phyloP scores from a whole-genome alignment of 768 basidiomycete species.

The Suillus discolor region DNA sequence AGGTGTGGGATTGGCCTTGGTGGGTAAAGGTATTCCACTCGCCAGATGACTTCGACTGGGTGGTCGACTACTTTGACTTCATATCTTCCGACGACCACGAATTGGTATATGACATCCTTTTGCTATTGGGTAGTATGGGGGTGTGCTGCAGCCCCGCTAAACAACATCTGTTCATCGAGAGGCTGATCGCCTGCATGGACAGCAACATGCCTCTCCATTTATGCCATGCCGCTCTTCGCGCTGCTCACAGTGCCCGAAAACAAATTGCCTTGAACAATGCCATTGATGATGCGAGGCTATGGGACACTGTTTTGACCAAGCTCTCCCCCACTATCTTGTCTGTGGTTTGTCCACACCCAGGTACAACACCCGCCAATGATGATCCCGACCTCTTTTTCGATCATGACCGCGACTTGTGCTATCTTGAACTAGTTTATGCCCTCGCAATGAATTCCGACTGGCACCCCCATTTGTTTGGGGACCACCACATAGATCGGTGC shows the following conservation, averaged over 20 bases:
- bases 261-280: not conserved
- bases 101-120: not conserved
- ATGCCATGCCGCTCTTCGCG: not conserved
- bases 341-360: not conserved
- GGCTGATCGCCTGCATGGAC: not conserved
- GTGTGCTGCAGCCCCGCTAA: not conserved
- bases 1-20: no score
- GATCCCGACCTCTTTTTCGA: fast-evolving
- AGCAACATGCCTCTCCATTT: not conserved
- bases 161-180: not conserved
- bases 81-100: not conserved
- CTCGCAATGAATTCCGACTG: not conserved
- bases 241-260: not conserved
- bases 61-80: not conserved
- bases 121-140: not conserved
- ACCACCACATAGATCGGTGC: not conserved
- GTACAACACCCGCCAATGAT: not conserved
- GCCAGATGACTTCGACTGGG: not conserved
- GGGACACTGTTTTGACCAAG: not conserved
- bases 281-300: not conserved
- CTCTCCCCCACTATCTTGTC: not conserved
- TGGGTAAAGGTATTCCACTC: not conserved
- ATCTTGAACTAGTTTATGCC: not conserved
- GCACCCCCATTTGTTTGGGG: not conserved
- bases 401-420: not conserved